Evolutionary conservation across 805 yeast species (phyloP).

Genomic region (Diddensiella caesifluorescens): DNA sequence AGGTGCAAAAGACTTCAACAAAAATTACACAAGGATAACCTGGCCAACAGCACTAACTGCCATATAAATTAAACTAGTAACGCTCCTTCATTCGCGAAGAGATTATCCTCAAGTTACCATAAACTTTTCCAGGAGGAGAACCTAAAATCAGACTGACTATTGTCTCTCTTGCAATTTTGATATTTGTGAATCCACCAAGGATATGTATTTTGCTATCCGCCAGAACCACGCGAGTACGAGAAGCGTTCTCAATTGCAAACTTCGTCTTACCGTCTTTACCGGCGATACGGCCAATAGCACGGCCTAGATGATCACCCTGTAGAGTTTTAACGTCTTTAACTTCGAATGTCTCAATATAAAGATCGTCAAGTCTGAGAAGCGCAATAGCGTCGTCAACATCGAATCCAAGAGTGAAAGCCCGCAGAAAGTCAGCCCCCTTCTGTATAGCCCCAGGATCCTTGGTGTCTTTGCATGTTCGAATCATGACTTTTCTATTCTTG

Average conservation of each 20-base stretch:
- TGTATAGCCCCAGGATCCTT: constrained; percentile 92
- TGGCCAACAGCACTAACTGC: no score
- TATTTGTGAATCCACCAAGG: constrained; percentile 94
- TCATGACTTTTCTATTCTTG: constrained; percentile 65
- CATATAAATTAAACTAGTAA: no score
- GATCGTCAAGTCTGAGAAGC: constrained; percentile 84
- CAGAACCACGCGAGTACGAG: constrained; percentile 93
- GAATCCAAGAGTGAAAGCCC: constrained; percentile 93
- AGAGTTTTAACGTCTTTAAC: constrained; percentile 94
- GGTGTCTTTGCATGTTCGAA: constrained; percentile 76
- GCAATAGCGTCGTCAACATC: constrained; percentile 98
- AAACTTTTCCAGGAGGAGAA: constrained; percentile 97
- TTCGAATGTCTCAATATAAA: constrained; percentile 95
- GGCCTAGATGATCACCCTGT: constrained; percentile 91
- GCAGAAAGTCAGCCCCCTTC: constrained; percentile 95
- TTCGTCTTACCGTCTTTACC: constrained; percentile 99
- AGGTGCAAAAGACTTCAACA: no score
- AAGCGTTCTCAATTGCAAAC: constrained; percentile 97
- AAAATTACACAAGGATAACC: no score
- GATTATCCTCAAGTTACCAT: constrained; percentile 93
- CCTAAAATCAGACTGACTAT: constrained; percentile 93
- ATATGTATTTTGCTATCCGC: constrained; percentile 97
- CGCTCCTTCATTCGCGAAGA: constrained; percentile 97
- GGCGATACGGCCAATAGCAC: constrained; percentile 99
- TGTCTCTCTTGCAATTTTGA: constrained; percentile 97